Evolutionary conservation across 345 rosid species (phyloP).

Genomic region (Acer negundo): DNA sequence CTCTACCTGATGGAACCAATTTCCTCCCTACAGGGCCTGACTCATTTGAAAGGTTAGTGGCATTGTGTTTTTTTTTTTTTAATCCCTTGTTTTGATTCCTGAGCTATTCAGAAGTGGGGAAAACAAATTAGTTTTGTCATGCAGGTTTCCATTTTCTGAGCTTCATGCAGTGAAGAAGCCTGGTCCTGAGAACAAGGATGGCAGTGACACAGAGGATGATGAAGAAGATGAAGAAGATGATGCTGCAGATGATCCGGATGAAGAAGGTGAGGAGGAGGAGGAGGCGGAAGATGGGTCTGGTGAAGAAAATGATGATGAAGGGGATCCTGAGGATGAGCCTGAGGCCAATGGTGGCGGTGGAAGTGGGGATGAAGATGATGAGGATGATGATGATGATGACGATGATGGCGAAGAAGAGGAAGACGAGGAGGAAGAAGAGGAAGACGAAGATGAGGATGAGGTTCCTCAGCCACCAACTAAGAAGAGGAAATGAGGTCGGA

Average conservation of each 20-base stretch:
- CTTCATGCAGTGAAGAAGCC: conserved; percentile 38
- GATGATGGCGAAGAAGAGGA: conserved; percentile 30
- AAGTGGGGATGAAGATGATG: conserved; percentile 48
- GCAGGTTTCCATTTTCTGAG: conserved; percentile 49
- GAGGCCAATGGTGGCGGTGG: conserved; percentile 44
- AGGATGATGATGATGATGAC: conserved; percentile 30
- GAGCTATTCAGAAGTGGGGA: conserved; percentile 4
- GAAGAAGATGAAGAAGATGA: conserved; percentile 42
- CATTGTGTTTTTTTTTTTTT: conserved; percentile 5
- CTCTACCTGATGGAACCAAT: conserved; percentile 30
- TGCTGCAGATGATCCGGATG: conserved; percentile 45
- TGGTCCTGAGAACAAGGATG: conserved; percentile 46
- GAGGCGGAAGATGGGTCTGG: conserved; percentile 33
- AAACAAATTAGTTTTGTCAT: conserved; percentile 14
- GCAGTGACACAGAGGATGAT: conserved; percentile 55
- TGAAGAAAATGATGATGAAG: conserved; percentile 40
- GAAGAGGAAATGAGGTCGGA: conserved; percentile 49
- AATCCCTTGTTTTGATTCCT: conserved; percentile 8
- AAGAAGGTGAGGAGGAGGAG: conserved; percentile 40
- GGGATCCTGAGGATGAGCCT: conserved; percentile 51
- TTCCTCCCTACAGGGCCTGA: conserved; percentile 27
- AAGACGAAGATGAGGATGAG: conserved; percentile 48
- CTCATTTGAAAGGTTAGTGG: conserved; percentile 36
- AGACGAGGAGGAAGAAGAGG: conserved; percentile 29
- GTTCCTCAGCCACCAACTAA: conserved; percentile 59